Evolutionary conservation across 192 early-diverging fungal species (phyloP).

Genomic region (Jimgerdemannia flammicorona): DNA sequence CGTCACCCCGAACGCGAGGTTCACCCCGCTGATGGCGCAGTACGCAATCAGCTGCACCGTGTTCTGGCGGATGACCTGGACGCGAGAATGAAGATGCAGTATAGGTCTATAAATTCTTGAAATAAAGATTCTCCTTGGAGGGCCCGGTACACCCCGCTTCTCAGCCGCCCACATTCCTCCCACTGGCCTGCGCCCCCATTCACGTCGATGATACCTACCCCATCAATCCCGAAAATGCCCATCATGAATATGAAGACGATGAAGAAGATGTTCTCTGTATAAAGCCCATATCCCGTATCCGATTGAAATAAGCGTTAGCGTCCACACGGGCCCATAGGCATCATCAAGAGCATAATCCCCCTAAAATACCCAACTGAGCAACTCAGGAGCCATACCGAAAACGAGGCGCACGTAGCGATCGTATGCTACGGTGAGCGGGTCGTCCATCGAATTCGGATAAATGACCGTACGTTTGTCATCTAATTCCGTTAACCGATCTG

Average conservation of each 20-base stretch:
- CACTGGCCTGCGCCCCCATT: not conserved
- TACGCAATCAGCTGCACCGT: constrained; percentile 4
- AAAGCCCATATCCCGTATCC: not conserved
- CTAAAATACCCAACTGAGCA: not conserved
- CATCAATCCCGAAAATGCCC: constrained; percentile 3
- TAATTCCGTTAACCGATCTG: not conserved
- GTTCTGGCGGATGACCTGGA: constrained; percentile 2
- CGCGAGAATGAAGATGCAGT: not conserved
- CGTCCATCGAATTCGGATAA: not conserved
- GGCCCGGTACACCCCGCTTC: not conserved
- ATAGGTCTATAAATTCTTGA: not conserved
- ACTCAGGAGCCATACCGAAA: not conserved
- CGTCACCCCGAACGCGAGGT: not conserved
- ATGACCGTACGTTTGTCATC: not conserved
- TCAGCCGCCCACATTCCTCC: not conserved
- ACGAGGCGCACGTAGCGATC: not conserved
- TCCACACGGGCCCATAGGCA: not conserved
- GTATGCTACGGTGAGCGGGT: not conserved
- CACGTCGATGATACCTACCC: not conserved
- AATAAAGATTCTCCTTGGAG: no score
- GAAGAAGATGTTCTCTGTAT: not conserved
- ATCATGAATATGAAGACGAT: constrained; percentile 1
- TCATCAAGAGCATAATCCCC: not conserved
- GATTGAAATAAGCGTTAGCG: not conserved
- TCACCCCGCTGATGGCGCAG: not conserved